phyloP scores from a whole-genome alignment of 2,329 filamentous ascomycete species.

The Fusarium verticillioides region DNA sequence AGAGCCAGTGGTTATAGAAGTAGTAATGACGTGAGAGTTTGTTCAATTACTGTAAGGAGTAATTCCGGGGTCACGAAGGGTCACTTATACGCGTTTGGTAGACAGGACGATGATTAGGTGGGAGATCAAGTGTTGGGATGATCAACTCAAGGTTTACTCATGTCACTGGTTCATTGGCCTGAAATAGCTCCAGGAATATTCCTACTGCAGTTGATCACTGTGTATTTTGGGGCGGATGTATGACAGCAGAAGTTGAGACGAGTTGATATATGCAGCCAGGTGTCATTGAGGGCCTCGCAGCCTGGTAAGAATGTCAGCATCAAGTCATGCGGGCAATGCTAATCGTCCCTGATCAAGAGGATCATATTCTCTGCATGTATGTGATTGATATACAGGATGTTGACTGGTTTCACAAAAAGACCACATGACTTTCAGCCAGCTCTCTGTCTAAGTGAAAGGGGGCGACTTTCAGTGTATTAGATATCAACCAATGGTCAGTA shows the following conservation, averaged over 20 bases:
- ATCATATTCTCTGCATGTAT: not conserved
- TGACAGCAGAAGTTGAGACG: constrained; percentile 1
- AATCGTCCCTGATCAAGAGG: not conserved
- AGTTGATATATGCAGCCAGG: constrained; percentile 3
- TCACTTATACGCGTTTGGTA: not conserved
- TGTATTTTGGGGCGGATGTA: not conserved
- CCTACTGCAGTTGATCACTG: not conserved
- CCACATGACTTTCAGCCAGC: not conserved
- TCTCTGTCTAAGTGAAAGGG: not conserved
- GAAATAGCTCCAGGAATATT: not conserved
- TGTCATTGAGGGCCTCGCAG: constrained; percentile 7
- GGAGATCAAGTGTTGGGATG: constrained; percentile 3
- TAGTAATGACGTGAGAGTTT: not conserved
- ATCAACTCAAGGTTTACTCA: not conserved
- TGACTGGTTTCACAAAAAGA: not conserved
- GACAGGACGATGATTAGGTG: not conserved
- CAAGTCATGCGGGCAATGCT: not conserved
- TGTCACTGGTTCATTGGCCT: not conserved
- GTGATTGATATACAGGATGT: not conserved
- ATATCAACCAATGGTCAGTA: not conserved
- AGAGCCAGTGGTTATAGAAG: not conserved
- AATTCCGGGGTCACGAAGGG: not conserved
- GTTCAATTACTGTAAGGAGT: not conserved
- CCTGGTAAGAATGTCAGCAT: not conserved
- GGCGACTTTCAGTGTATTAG: not conserved